phyloP scores from a whole-genome alignment of 208 protist species.

The Crithidia brevicula region DNA sequence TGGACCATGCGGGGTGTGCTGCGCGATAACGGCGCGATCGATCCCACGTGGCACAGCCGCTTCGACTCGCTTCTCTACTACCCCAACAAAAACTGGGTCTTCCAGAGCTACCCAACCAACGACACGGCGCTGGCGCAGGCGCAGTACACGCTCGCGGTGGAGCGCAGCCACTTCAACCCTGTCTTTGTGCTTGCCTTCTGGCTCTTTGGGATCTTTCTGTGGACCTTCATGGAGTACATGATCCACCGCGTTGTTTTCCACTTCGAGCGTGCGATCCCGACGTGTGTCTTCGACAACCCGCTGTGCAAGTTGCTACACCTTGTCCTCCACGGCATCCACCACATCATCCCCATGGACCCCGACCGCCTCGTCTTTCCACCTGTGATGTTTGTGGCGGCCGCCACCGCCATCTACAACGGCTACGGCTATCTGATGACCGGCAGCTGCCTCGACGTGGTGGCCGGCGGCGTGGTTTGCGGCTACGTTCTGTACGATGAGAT shows the following conservation, averaged over 20 bases:
- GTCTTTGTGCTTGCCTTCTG: constrained; percentile 33
- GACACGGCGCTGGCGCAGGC: constrained; percentile 21
- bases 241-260: constrained; percentile 60
- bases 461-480: constrained; percentile 40
- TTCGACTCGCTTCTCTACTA: constrained; percentile 49
- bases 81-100: constrained; percentile 47
- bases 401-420: constrained; percentile 42
- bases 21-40: constrained; percentile 36
- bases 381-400: constrained; percentile 39
- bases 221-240: constrained; percentile 52
- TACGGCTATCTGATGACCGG: constrained; percentile 33
- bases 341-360: constrained; percentile 67
- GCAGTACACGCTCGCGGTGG: constrained; percentile 32
- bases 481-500: constrained; percentile 57
- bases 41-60: constrained; percentile 26
- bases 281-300: constrained; percentile 35
- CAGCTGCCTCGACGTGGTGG: constrained; percentile 48
- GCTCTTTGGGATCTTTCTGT: constrained; percentile 39
- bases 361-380: constrained; percentile 60
- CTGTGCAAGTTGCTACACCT: constrained; percentile 48
- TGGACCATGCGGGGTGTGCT: constrained; percentile 41
- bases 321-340: constrained; percentile 55
- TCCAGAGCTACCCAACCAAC: constrained; percentile 41
- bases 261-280: constrained; percentile 40
- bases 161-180: constrained; percentile 32